Evolutionary conservation across 2,329 filamentous ascomycete genomes (phyloP), one percentile per base, ranked within the genome.

Genomic region (Colletotrichum tanaceti): DNA sequence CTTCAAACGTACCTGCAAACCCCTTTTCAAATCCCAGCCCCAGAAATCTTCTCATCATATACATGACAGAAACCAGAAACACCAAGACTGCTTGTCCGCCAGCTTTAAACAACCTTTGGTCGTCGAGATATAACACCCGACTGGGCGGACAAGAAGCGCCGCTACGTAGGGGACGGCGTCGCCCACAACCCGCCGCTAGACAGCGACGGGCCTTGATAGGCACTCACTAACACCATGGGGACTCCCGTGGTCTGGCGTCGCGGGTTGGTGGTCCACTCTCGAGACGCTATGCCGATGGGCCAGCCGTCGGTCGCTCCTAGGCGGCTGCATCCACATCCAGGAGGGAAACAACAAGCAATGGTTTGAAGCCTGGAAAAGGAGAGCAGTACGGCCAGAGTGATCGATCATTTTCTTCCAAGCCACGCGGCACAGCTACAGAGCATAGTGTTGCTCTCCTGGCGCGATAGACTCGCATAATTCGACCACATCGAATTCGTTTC

Each of bases 401-500:
- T 58, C 44, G 58, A 58, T 44, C 50, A 44, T 39, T 38, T 28
- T 52, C n/a, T n/a, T 7, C 24, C 39, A 68, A 53, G 52, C 57
- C 64, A 70, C 64, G 58, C 58, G 58, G 58, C 41, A 53, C 43
- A 38, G 32, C 44, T 54, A 49, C 63, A 58, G 44, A 32, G 47
- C 55, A 11, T 18, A 28, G 52, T 20, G 16, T 20, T 39, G n/a
- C 49, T 58, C 60, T 55, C 16, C 13, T 44, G 47, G 38, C n/a
- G 18, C 46, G 14, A 11, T 3, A 5, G 9, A 9, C 6, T 38
- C 32, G 13, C 18, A 22, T 44, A 13, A 32, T 35, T 41, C 52
- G 54, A 47, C 24, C 9, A n/a, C 11, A 53, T 44, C 18, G 43
- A 35, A 38, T 4, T 11, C 16, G 13, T 28, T 10, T 38, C 16